Conservation (phyloP, 441 rosid species). For the Lepidium campestre region DNA sequence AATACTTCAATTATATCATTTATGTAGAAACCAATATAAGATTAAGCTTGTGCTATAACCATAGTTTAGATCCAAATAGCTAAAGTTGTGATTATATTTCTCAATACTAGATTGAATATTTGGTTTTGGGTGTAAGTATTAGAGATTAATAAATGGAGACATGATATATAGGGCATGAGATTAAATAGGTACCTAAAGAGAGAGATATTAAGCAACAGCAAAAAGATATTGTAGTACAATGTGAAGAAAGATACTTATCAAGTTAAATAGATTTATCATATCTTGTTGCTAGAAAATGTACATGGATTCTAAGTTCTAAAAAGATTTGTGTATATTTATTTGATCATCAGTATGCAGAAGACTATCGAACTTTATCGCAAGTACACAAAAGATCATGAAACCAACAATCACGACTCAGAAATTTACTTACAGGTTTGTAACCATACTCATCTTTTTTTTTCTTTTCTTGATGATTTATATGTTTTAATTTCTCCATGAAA, state of each 20-base stretch:
- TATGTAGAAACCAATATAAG: background rate
- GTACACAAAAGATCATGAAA: conserved; percentile 21
- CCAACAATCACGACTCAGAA: conserved; percentile 14
- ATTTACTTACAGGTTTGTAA: conserved; percentile 38
- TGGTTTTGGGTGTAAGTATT: too few relatives aligned
- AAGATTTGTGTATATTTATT: conserved; percentile 9
- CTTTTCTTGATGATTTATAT: background rate
- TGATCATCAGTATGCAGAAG: conserved; percentile 42
- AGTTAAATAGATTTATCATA: background rate
- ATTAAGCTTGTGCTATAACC: background rate
- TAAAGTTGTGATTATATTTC: background rate
- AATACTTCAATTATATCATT: background rate
- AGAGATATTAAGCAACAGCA: background rate
- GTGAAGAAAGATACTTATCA: background rate
- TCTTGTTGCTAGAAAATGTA: background rate
- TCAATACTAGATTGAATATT: background rate
- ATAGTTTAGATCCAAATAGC: background rate
- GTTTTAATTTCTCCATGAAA: background rate
- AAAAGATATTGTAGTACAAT: conserved; percentile 8
- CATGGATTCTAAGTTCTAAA: background rate
- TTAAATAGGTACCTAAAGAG: conserved; percentile 18
- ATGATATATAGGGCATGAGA: background rate
- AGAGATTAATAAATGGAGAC: background rate
- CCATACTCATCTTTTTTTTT: background rate
- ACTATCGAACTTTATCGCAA: conserved; percentile 43